These are phyloP conservation scores for Euphrasia arctica DNA, from an alignment of 305 asterid species.

Conservation along the genomic window DNA sequence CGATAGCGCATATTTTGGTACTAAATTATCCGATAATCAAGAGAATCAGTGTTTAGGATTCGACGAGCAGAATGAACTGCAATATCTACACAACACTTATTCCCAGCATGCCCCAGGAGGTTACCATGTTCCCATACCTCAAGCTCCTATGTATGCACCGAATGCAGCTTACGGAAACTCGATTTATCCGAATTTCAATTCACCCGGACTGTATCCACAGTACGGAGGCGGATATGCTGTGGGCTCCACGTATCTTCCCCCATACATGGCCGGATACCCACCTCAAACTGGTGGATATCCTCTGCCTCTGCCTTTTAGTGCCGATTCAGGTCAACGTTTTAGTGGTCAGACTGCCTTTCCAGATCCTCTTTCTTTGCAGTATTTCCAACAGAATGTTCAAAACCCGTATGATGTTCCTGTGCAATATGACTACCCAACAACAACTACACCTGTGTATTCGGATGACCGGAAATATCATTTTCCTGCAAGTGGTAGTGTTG, in stretches of 20 bases:
- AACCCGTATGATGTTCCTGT: slow-evolving; percentile 52
- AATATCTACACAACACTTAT: slow-evolving; percentile 29
- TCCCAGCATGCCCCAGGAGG: slow-evolving; percentile 32
- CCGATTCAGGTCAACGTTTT: slow-evolving; percentile 58
- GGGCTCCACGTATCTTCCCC: slow-evolving; percentile 55
- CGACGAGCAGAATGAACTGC: slow-evolving; percentile 37
- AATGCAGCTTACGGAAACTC: slow-evolving; percentile 67
- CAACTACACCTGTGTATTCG: slow-evolving; percentile 36
- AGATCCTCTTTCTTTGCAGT: slow-evolving; percentile 68
- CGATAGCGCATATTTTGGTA: slow-evolving; percentile 34
- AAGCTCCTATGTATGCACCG: slow-evolving; percentile 45
- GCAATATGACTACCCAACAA: slow-evolving; percentile 42
- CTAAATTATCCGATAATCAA: slow-evolving; percentile 27
- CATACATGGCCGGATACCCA: slow-evolving; percentile 62
- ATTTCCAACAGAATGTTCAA: slow-evolving; percentile 58
- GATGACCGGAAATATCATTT: slow-evolving; percentile 55
- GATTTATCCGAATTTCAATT: slow-evolving; percentile 41
- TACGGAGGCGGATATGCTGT: slow-evolving; percentile 70
- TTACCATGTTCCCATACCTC: slow-evolving; percentile 43
- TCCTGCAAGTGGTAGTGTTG: slow-evolving; percentile 38
- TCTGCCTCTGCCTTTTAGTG: slow-evolving; percentile 41
- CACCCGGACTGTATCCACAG: slow-evolving; percentile 68
- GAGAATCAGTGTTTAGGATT: slow-evolving; percentile 22
- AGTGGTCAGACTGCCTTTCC: slow-evolving; percentile 50
- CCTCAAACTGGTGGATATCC: slow-evolving; percentile 38